Evolutionary conservation across 2,329 filamentous ascomycete species (phyloP).

Genomic region (Botrytis paeoniae): DNA sequence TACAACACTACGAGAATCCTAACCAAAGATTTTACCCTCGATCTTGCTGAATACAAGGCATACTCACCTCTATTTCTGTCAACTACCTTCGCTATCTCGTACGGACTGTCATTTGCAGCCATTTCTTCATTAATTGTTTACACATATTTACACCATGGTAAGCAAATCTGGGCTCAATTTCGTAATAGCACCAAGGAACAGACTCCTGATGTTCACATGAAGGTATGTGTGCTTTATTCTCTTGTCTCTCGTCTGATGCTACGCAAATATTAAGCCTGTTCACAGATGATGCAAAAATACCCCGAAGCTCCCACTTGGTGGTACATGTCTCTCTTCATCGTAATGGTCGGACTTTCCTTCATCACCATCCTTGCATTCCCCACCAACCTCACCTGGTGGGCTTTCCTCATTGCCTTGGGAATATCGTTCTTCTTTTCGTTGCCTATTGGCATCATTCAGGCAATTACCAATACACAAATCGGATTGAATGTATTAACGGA

Average conservation of each 20-base stretch:
- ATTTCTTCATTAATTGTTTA: constrained; percentile 67
- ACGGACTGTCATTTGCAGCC: constrained; percentile 69
- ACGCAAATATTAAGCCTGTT: neutral
- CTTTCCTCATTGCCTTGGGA: constrained; percentile 62
- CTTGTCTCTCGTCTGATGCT: rapidly evolving
- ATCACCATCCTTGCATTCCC: constrained; percentile 51
- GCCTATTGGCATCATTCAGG: constrained; percentile 67
- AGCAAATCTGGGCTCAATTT: constrained; percentile 53
- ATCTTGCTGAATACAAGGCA: constrained; percentile 62
- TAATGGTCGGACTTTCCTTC: constrained; percentile 20
- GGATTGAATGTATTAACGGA: constrained; percentile 70
- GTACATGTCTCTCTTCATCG: constrained; percentile 15
- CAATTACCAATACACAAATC: constrained; percentile 66
- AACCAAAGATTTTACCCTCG: constrained; percentile 58
- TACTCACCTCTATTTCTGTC: constrained; percentile 72
- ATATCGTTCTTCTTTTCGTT: constrained; percentile 63
- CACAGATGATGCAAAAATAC: constrained; percentile 6
- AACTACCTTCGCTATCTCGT: constrained; percentile 67
- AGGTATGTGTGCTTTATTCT: neutral
- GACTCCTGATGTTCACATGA: constrained; percentile 8
- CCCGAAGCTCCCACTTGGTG: constrained; percentile 4
- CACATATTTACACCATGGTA: constrained; percentile 63
- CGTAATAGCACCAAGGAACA: constrained; percentile 6
- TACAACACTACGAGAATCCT: constrained; percentile 67
- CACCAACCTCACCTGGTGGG: constrained; percentile 61